Evolutionary conservation across 108 stramenopile genomes (phyloP), one percentile per base, ranked within the genome.

Genomic region (Discostella pseudostelligera): DNA sequence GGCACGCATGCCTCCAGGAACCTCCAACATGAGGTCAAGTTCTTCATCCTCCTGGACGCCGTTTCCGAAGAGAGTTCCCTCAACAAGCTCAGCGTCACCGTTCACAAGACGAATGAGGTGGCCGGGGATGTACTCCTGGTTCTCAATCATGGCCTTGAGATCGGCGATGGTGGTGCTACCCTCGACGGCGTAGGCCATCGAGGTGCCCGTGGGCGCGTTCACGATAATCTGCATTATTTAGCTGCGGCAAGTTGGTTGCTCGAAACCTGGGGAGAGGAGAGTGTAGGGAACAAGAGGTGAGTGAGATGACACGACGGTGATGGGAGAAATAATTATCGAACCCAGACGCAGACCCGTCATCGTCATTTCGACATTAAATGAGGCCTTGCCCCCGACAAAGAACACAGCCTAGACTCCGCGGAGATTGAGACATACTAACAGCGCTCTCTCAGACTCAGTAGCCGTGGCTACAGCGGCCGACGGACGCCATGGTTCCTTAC

Each of bases 141-240:
- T 93, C 83, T 93, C 92, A 62, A 93, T 86, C 87, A 85, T 85
- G 76, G 80, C 59, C 83, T 93, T 93, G 65, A 93, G 81, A 62
- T 83, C 72, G 62, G 87, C 86, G 66, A 93, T 84, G 59, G 92
- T 88, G 82, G 86, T 80, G 72, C 62, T 76, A 48, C 83, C 77
- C 65, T 93, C 92, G 42, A 93, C 89, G 59, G 76, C 75, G 83
- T 93, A 93, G 48, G 89, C 84, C 59, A 79, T 84, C 53, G 83
- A 81, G 60, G 77, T 67, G 39, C 76, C 76, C 29, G 54, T 56
- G 39, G 77, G 77, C 5, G 72, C 45, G 65, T 56, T 75, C 14
- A 93, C 80, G 70, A 90, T 85, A 76, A 93, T 87, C 68, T 93
- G 86, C 89, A 93, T 62, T 66, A 43, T 43, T 51, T 40, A 42